Base-by-base conservation (phyloP, 108 stramenopile genomes). In the Cyclotella atomus region DNA sequence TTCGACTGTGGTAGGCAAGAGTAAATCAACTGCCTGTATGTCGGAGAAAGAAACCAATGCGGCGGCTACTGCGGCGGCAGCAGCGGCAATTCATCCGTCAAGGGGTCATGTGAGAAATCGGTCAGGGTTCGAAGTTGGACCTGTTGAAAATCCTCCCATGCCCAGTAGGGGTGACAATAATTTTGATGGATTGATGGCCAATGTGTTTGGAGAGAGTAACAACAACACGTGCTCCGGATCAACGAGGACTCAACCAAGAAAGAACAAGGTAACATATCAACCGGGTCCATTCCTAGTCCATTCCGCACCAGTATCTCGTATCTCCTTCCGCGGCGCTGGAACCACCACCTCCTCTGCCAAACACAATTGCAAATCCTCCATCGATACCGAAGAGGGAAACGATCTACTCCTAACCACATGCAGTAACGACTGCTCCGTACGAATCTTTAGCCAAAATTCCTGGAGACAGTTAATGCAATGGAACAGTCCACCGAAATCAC, bases 401-500 rank as follows among this genome's bases (percentile, higher is more conserved):
- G 94, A 95, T 72, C 71, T 95, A 47, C 71, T 95, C 54, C 59
- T 95, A 54, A 92, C 94, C 30, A 86, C 78, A 43, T 95, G 89
- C 61, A 64, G 77, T 12, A 45, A 59, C 0, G 90, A 91, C 53
- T 84, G 71, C 17, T 67, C 83, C 0, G 80, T 85, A 9, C 75
- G 89, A 34, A 91, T 95, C 17, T 95, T 92, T 68, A 81, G 77
- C 50, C 94, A 95, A 62, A 84, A 88, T 47, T 68, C 66, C 41
- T 92, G 91, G 94, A 81, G 87, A 41, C 87, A 87, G 53, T 71
- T 92, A 29, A 84, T 92, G 83, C 68, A 87, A 32, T 95, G 94
- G 94, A 76, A 71, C 20, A 79, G 84, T 23, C 88, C 91, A 1
- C 89, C 89, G 9, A 70, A 84, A 45, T 87, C 71, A 68, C 64